These are phyloP conservation scores for Senecio squalidus DNA, from an alignment of 140 eudicot species.

Conservation along the genomic window DNA sequence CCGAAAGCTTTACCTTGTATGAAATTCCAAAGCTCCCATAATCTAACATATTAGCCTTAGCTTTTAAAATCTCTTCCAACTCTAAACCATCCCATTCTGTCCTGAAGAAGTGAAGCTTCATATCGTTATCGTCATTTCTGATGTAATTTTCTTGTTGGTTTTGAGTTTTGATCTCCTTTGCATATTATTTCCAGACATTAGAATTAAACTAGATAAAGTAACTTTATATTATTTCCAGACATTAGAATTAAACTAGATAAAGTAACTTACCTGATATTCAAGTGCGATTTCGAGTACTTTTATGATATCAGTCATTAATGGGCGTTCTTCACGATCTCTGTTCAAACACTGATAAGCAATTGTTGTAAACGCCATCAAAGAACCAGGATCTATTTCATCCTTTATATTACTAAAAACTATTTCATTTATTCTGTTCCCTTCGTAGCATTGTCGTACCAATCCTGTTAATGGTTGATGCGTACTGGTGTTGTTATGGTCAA, in stretches of 20 bases:
- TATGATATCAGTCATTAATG: conserved; percentile 7
- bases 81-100: conserved; percentile 50
- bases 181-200: too few species aligned
- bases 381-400: conserved; percentile 5
- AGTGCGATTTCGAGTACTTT: conserved; percentile 9
- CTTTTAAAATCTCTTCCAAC: conserved; percentile 64
- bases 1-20: conserved; percentile 51
- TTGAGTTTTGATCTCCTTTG: conserved; percentile 13
- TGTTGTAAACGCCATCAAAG: background rate
- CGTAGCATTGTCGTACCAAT: background rate
- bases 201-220: too few species aligned
- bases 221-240: background rate
- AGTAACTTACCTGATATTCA: background rate
- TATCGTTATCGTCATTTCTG: conserved; percentile 35
- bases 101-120: conserved; percentile 50
- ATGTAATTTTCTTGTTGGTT: conserved; percentile 20
- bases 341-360: conserved; percentile 14
- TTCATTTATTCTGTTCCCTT: background rate
- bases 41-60: conserved; percentile 76
- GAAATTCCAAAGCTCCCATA: conserved; percentile 84
- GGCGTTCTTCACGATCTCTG: conserved; percentile 8
- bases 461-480: conserved; percentile 1
- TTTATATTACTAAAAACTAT: background rate
- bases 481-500: background rate
- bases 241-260: too few species aligned